Evolutionary conservation across 805 yeast genomes (phyloP), one percentile per base, ranked within the genome.

Genomic region (Yueomyces sp.): DNA sequence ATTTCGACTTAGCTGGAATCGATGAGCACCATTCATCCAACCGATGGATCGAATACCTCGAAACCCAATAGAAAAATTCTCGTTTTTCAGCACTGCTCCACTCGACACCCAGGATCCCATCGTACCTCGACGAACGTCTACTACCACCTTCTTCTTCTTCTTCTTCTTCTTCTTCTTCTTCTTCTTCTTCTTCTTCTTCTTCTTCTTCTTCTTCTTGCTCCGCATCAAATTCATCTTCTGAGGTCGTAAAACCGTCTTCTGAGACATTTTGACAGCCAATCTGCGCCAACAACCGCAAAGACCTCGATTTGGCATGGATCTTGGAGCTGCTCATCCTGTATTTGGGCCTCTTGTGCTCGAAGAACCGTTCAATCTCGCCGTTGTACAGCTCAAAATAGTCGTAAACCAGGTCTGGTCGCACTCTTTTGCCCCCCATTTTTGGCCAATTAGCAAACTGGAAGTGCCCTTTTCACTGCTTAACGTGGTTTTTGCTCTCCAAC

Each of bases 21-120:
- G 40, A 36, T 3, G 28, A 33, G 11, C 44, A 40, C 65, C 65
- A 61, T 27, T 54, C 57, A 33, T 57, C 61, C 3, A 61, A 29
- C n/a, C 54, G 44, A 45, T 61, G 64, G 26, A 61, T 60, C 5
- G 61, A 54, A 42, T 51, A 55, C 26, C 65, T 39, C 19, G 57
- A 52, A 3, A 61, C 37, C 37, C 54, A 47, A 36, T 50, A 53
- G 47, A 61, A 61, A 42, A 61, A 61, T 2, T 49, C 36, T n/a
- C 55, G 45, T 44, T 61, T 61, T 44, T 61, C 65, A 6, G 43
- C 34, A 1, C 50, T 47, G 4, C 45, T 49, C 65, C 65, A 61
- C 28, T 46, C 42, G 8, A 46, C 48, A 6, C 65, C 65, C 26
- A 55, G 34, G 2, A 31, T 31, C 11, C 19, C 9, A 30, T 30